Conservation (phyloP, 2,329 filamentous ascomycete genomes). For the Penicillium frequentans region DNA sequence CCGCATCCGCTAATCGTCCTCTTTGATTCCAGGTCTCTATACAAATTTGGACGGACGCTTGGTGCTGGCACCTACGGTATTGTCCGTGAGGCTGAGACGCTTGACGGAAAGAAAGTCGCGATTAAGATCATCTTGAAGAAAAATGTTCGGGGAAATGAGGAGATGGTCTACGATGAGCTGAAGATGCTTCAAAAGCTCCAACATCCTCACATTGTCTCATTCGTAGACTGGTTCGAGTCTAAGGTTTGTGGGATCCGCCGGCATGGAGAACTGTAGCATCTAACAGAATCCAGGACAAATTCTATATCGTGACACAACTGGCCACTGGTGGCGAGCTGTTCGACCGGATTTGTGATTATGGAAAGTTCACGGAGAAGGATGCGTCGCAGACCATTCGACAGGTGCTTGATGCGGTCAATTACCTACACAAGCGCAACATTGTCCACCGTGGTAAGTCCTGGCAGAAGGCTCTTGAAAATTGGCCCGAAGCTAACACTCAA, state of each 20-base stretch:
- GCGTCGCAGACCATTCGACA: slow-evolving; percentile 94
- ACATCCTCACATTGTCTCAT: slow-evolving; percentile 94
- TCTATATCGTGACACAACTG: slow-evolving; percentile 97
- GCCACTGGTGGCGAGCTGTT: slow-evolving; percentile 96
- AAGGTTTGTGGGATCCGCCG: slow-evolving; percentile 60
- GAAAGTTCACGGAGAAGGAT: slow-evolving; percentile 98
- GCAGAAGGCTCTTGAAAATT: background rate
- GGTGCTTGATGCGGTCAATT: slow-evolving; percentile 88
- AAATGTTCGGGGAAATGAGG: slow-evolving; percentile 96
- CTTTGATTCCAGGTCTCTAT: slow-evolving; percentile 64
- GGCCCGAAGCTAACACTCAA: slow-evolving; percentile 4
- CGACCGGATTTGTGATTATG: slow-evolving; percentile 96
- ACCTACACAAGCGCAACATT: slow-evolving; percentile 90
- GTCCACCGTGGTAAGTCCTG: slow-evolving; percentile 77
- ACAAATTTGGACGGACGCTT: slow-evolving; percentile 88
- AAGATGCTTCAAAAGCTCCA: slow-evolving; percentile 87
- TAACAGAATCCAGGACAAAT: slow-evolving; percentile 74
- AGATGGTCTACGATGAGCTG: slow-evolving; percentile 98
- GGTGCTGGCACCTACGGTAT: slow-evolving; percentile 98
- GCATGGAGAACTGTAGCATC: background rate
- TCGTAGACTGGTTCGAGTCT: slow-evolving; percentile 99
- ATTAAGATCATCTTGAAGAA: slow-evolving; percentile 99
- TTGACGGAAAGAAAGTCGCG: slow-evolving; percentile 75
- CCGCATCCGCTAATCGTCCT: background rate
- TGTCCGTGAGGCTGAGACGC: slow-evolving; percentile 88